These are phyloP conservation scores for Termitomyces sp. DNA, from an alignment of 768 basidiomycete species.

Conservation along the genomic window DNA sequence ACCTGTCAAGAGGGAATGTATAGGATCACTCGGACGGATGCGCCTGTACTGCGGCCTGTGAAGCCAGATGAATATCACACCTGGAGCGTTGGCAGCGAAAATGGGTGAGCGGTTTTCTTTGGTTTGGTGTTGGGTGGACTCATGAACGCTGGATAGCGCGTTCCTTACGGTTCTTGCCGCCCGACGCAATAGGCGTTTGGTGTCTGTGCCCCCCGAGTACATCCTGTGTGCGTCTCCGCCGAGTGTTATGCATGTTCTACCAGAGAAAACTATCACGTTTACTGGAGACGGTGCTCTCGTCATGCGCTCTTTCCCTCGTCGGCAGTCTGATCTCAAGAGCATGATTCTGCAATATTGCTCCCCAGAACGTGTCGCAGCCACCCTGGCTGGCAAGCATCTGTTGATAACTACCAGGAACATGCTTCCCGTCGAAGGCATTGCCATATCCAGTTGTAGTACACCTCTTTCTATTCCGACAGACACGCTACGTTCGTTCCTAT, in stretches of 20 bases:
- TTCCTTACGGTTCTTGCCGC: constrained; percentile 28
- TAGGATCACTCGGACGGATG: background rate
- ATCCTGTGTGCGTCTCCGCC: constrained; percentile 24
- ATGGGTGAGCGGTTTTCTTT: constrained; percentile 14
- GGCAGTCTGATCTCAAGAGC: constrained; percentile 7
- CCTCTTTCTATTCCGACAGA: constrained; percentile 1
- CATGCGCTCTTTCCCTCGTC: constrained; percentile 15
- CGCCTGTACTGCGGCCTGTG: constrained; percentile 13
- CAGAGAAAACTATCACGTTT: constrained; percentile 18
- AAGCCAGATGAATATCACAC: constrained; percentile 18
- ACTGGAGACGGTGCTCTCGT: constrained; percentile 24
- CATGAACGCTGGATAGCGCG: constrained; percentile 14
- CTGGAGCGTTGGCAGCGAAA: constrained; percentile 13
- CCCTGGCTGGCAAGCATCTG: background rate
- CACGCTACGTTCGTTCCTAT: constrained; percentile 6
- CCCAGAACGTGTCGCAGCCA: constrained; percentile 1
- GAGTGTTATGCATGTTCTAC: constrained; percentile 19
- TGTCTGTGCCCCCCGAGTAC: constrained; percentile 21
- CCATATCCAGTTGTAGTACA: background rate
- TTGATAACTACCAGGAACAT: constrained; percentile 3
- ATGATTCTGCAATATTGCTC: constrained; percentile 10
- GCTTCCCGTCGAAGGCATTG: constrained; percentile 6
- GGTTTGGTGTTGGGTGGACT: background rate
- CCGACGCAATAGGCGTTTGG: constrained; percentile 9
- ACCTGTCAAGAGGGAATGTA: background rate